Evolutionary conservation across 768 basidiomycete genomes (phyloP), one percentile per base, ranked within the genome.

Genomic region (Leccinum subtestaceum): DNA sequence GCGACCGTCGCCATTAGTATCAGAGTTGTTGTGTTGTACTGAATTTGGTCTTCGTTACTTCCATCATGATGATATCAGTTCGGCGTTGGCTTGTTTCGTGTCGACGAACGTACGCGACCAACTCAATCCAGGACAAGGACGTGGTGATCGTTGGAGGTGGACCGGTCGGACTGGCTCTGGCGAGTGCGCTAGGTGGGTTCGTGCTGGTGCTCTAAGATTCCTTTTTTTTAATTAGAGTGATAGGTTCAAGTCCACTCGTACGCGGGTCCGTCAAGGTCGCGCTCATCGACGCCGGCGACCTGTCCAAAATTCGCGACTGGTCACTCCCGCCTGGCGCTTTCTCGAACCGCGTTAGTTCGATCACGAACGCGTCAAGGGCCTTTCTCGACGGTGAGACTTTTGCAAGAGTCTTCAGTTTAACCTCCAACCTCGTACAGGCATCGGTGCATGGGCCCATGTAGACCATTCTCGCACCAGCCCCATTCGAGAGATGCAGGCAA

Each of bases 91-190:
- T 45, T 19, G 9, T 56, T 23, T 48, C 45, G 15, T 40, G 63
- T 51, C 59, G 31, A 56, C 61, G 52, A 54, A 23, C 62, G 10
- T 74, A 65, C 19, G 58, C 63, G 49, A 64, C 64, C 23, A 55
- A 57, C 15, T 52, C 58, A 9, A 55, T 72, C 27, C 76, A 83
- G 59, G 82, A 90, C 38, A 87, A 82, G 63, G 97, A 98, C 71
- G 81, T 98, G 34, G 91, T 96, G 21, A 91, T 98, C 65, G 92
- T 98, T 25, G 96, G 97, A 17, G 97, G 93, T 27, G 96, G 95
- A 2, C 95, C 93, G 25, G 92, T 84, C 4, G 97, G 97, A 4
- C 80, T 99, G 43, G 90, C 95, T 12, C 76, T 99, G 36, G 95
- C 94, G 3, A 86, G 85, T 68, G 92, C 93, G 34, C 79, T 99